These are phyloP conservation scores for Tylopilus intermedius DNA, from an alignment of 768 basidiomycete genomes.

Conservation along the genomic window DNA sequence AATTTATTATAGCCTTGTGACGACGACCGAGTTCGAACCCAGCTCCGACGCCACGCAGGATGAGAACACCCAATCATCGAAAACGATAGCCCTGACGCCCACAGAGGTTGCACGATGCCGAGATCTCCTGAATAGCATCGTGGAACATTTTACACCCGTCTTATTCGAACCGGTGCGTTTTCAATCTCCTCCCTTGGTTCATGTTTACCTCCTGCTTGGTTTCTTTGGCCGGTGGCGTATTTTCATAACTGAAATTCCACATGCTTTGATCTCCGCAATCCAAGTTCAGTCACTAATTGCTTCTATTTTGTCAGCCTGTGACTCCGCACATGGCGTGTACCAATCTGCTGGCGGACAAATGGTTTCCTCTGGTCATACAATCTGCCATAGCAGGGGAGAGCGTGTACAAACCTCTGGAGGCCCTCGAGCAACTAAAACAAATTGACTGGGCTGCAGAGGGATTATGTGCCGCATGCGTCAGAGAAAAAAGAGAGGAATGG, in stretches of 20 bases:
- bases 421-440: constrained; percentile 53
- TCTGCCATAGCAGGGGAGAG: constrained; percentile 59
- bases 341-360: constrained; percentile 62
- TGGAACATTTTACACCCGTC: constrained; percentile 66
- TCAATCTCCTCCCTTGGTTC: not conserved
- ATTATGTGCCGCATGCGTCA: constrained; percentile 53
- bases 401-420: constrained; percentile 69
- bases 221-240: not conserved
- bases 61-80: not conserved
- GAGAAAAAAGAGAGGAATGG: constrained; percentile 64
- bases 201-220: not conserved
- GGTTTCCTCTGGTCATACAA: constrained; percentile 68
- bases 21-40: constrained; percentile 51
- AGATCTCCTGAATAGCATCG: constrained; percentile 48
- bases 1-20: constrained; percentile 60
- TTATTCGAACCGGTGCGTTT: constrained; percentile 57
- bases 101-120: constrained; percentile 39
- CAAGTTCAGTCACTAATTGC: not conserved
- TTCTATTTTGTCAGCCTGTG: constrained; percentile 32
- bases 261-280: not conserved
- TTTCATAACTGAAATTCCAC: not conserved
- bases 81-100: constrained; percentile 22
- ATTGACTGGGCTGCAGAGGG: constrained; percentile 58
- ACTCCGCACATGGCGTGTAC: constrained; percentile 75
- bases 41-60: constrained; percentile 22